Percentiles rank a stretch among this genome's conserved stretches.
phyloP scores from a whole-genome alignment of 2,329 filamentous ascomycete genomes.

The Scedosporium apiospermum region DNA sequence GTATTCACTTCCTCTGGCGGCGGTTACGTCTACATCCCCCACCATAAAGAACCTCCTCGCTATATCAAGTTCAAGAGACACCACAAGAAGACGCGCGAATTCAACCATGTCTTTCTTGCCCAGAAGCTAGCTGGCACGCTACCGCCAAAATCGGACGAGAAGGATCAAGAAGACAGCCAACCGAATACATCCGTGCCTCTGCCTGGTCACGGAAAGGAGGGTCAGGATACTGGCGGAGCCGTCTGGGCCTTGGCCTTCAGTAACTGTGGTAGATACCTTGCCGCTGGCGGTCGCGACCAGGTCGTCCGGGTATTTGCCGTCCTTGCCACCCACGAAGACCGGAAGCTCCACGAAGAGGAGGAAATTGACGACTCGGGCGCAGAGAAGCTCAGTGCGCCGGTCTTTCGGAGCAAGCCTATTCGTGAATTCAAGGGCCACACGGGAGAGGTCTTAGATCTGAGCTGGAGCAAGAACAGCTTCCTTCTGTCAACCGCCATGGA shows the following conservation, averaged over 20 bases:
- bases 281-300: conserved; percentile 83
- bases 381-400: conserved; percentile 73
- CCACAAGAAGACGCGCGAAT: conserved; percentile 73
- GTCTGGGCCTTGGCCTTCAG: conserved; percentile 94
- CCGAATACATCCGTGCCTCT: conserved; percentile 18
- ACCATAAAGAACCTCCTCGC: conserved; percentile 77
- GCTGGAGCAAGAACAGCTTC: conserved; percentile 99
- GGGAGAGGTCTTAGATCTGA: conserved; percentile 79
- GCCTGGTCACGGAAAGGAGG: conserved; percentile 26
- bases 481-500: conserved; percentile 95
- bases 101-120: conserved; percentile 81
- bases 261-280: conserved; percentile 80
- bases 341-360: conserved; percentile 62
- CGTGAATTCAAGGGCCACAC: conserved; percentile 77
- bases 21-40: conserved; percentile 63
- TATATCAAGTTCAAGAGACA: conserved; percentile 81
- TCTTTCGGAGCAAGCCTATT: conserved; percentile 71
- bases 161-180: conserved; percentile 14
- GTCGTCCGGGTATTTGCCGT: conserved; percentile 84
- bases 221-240: conserved; percentile 45
- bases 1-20: conserved; percentile 66
- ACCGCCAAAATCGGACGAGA: conserved; percentile 19
- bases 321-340: conserved; percentile 71
- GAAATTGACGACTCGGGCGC: conserved; percentile 25
- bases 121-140: conserved; percentile 70